Conservation (phyloP, 2,329 filamentous ascomycete species). For the Knufia petricola region DNA sequence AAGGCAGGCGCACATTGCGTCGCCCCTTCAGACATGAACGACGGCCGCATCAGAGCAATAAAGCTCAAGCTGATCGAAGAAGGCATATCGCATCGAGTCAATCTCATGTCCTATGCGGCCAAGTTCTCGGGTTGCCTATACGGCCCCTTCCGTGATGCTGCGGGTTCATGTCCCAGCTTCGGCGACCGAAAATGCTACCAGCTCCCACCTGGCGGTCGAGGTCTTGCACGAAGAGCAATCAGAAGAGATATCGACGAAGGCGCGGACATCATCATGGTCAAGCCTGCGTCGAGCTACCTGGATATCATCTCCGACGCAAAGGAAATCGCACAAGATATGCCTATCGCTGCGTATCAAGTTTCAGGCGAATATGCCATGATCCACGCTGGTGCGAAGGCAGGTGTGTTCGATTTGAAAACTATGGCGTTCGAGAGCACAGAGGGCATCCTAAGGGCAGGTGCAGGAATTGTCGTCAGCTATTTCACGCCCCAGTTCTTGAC, state of each 20-base stretch:
- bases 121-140: slow-evolving; percentile 97
- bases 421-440: slow-evolving; percentile 95
- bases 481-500: slow-evolving; percentile 73
- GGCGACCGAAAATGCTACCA: slow-evolving; percentile 96
- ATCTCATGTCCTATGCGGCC: slow-evolving; percentile 95
- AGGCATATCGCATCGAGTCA: slow-evolving; percentile 79
- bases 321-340: slow-evolving; percentile 82
- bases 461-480: slow-evolving; percentile 87
- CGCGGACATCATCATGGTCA: slow-evolving; percentile 98
- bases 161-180: slow-evolving; percentile 81
- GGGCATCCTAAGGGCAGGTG: slow-evolving; percentile 84
- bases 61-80: slow-evolving; percentile 96
- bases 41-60: slow-evolving; percentile 91
- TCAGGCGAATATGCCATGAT: slow-evolving; percentile 98
- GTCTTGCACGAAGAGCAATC: slow-evolving; percentile 84
- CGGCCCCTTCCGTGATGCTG: slow-evolving; percentile 93
- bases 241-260: slow-evolving; percentile 83
- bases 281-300: slow-evolving; percentile 88
- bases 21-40: slow-evolving; percentile 97
- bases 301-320: slow-evolving; percentile 98
- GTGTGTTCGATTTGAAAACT: slow-evolving; percentile 86
- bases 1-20: slow-evolving; percentile 92
- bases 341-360: slow-evolving; percentile 92
- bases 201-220: slow-evolving; percentile 81
- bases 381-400: slow-evolving; percentile 86